Percentiles rank a stretch among this genome's conserved stretches.
Evolutionary conservation across 2,329 filamentous ascomycete species (phyloP).

Genomic region (Penicillium sp.): DNA sequence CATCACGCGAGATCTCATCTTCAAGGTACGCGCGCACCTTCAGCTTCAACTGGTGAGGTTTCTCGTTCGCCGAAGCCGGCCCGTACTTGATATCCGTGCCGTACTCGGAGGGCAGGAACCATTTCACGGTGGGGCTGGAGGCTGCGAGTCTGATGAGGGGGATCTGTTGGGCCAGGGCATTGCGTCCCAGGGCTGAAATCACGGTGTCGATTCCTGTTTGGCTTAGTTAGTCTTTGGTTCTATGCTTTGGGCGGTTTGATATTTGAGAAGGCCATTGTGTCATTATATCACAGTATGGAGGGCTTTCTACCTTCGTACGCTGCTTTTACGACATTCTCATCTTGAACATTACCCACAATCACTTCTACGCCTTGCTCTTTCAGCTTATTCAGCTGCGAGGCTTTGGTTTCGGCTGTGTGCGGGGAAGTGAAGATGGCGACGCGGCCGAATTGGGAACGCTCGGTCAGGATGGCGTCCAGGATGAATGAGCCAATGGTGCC

Average conservation of each 20-base stretch:
- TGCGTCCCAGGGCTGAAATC: slow-evolving; percentile 62
- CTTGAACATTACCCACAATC: slow-evolving; percentile 55
- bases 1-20: slow-evolving; percentile 46
- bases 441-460: slow-evolving; percentile 47
- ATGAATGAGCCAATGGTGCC: slow-evolving; percentile 52
- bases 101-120: slow-evolving; percentile 68
- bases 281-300: no score
- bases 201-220: slow-evolving; percentile 60
- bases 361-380: slow-evolving; percentile 52
- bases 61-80: slow-evolving; percentile 57
- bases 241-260: neutral
- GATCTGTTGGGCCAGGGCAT: slow-evolving; percentile 60
- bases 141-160: slow-evolving; percentile 61
- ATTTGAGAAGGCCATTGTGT: neutral
- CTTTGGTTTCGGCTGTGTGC: slow-evolving; percentile 51
- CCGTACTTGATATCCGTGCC: slow-evolving; percentile 64
- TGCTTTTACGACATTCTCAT: slow-evolving; percentile 51
- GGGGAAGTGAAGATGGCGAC: slow-evolving; percentile 59
- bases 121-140: slow-evolving; percentile 52
- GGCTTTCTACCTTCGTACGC: slow-evolving; percentile 51
- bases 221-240: neutral
- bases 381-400: slow-evolving; percentile 47
- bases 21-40: slow-evolving; percentile 62
- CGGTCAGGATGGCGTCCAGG: slow-evolving; percentile 47
- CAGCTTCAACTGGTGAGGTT: slow-evolving; percentile 67